A percentile compares a stretch with the other conserved stretches of the same genome.
Conservation (phyloP, 2,329 filamentous ascomycete genomes). For the Didymella keratinophila region DNA sequence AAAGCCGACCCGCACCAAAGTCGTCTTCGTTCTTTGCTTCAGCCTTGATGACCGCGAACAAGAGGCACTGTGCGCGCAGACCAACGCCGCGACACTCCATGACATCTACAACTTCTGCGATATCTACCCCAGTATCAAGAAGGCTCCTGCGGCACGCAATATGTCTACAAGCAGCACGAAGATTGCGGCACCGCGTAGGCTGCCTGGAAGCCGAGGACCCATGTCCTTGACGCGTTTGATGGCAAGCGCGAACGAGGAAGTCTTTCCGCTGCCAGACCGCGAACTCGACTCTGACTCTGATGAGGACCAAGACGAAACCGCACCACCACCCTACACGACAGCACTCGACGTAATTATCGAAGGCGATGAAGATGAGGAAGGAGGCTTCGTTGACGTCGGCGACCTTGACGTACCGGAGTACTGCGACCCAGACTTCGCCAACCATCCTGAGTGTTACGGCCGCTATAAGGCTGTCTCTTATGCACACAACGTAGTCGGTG, state of each 20-base stretch:
- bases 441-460: conserved; percentile 1
- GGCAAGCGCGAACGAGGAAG: conserved; percentile 5
- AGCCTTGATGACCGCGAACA: conserved; percentile 1
- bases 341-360: neutral
- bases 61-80: conserved; percentile 3
- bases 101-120: neutral
- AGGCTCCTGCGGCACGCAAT: neutral
- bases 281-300: conserved; percentile 12
- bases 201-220: neutral
- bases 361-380: neutral
- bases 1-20: conserved; percentile 13
- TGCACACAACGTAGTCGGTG: neutral
- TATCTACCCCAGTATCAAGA: neutral
- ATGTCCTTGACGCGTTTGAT: conserved; percentile 16
- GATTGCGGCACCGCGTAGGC: neutral
- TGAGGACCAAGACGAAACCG: neutral
- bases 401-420: neutral
- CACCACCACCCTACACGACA: neutral
- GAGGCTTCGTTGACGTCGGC: neutral
- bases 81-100: neutral
- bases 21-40: conserved; percentile 4
- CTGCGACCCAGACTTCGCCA: conserved; percentile 10
- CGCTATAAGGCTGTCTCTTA: neutral
- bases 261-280: neutral
- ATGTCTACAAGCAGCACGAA: neutral